Evolutionary conservation across 208 protist species (phyloP).

Genomic region (Crithidia expoeki): DNA sequence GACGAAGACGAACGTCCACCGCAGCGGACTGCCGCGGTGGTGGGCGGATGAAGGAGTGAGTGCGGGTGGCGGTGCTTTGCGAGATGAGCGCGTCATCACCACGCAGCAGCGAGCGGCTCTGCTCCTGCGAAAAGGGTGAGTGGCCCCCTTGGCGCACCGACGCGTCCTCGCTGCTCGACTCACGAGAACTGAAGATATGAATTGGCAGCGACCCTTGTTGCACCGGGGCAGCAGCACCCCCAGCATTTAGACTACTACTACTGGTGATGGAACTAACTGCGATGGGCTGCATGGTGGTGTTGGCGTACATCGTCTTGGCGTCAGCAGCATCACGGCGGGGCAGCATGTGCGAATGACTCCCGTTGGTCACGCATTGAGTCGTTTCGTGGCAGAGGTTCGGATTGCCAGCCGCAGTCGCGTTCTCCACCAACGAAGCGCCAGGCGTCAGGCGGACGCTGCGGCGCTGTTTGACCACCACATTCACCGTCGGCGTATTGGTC

Average conservation of each 20-base stretch:
- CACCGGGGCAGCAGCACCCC: too few species aligned
- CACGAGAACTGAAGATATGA: conserved; percentile 13
- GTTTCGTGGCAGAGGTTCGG: not conserved
- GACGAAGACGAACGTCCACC: not conserved
- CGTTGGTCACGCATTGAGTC: not conserved
- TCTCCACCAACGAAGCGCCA: conserved; percentile 7
- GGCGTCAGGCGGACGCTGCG: conserved; percentile 18
- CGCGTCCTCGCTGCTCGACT: conserved; percentile 28
- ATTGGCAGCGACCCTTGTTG: conserved; percentile 21
- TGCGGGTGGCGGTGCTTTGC: not conserved
- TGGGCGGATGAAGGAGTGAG: not conserved
- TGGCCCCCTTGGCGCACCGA: conserved; percentile 26
- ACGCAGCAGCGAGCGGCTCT: conserved; percentile 24
- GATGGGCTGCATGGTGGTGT: not conserved
- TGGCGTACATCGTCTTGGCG: not conserved
- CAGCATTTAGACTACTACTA: not conserved
- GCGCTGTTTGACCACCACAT: conserved; percentile 34
- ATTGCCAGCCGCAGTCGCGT: not conserved
- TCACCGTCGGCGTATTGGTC: conserved; percentile 18
- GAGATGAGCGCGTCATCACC: conserved; percentile 8
- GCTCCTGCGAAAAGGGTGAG: conserved; percentile 27
- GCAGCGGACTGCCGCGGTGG: conserved; percentile 16
- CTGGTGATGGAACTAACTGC: not conserved
- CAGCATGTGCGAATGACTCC: not conserved
- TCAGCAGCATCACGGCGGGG: not conserved